These are phyloP conservation scores for Cicer arietinum DNA, from an alignment of 306 rosid species.

Conservation along the genomic window DNA sequence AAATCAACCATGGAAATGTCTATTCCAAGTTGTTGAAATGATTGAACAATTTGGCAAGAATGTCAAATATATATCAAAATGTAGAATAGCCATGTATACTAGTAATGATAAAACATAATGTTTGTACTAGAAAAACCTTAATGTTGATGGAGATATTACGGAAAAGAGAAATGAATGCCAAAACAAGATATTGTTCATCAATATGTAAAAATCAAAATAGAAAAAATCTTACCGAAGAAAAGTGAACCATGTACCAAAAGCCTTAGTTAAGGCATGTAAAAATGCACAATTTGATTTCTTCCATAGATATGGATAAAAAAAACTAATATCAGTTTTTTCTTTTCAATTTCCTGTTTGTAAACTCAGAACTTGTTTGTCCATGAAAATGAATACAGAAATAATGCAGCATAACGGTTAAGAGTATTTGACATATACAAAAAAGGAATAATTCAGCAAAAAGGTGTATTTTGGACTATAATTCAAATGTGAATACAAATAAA, in stretches of 20 bases:
- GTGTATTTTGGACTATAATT: slow-evolving; percentile 14
- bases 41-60: slow-evolving; percentile 14
- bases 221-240: not conserved
- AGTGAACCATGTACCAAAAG: slow-evolving; percentile 7
- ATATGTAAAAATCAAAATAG: not conserved
- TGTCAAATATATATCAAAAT: slow-evolving; percentile 20
- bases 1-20: slow-evolving; percentile 35
- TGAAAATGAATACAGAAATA: slow-evolving; percentile 30
- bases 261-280: slow-evolving; percentile 2
- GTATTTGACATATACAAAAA: not conserved
- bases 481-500: slow-evolving; percentile 13
- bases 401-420: not conserved
- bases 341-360: slow-evolving; percentile 34
- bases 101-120: slow-evolving; percentile 4
- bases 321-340: slow-evolving; percentile 7
- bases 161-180: slow-evolving; percentile 24
- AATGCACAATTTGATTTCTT: slow-evolving; percentile 6
- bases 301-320: not conserved
- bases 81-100: slow-evolving; percentile 30
- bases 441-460: slow-evolving; percentile 2
- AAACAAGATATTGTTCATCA: slow-evolving; percentile 16
- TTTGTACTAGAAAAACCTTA: not conserved
- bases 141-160: not conserved
- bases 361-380: slow-evolving; percentile 12
- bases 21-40: slow-evolving; percentile 29